These are phyloP conservation scores for Rubroboletus satanas DNA, from an alignment of 768 basidiomycete species.

Conservation along the genomic window DNA sequence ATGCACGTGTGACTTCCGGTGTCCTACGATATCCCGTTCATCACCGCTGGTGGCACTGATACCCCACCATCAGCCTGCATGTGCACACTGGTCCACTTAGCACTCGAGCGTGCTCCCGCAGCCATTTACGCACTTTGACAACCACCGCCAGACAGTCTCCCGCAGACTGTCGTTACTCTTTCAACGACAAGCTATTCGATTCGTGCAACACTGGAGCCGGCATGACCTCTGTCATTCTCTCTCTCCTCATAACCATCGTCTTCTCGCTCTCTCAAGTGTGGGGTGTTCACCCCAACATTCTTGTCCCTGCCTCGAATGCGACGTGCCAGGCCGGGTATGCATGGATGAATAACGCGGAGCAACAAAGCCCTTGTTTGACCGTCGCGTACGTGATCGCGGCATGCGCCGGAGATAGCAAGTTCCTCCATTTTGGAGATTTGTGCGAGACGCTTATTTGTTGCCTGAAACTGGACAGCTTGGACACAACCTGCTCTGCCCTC, in stretches of 20 bases:
- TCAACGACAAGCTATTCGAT: not conserved
- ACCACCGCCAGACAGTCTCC: not conserved
- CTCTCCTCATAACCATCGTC: not conserved
- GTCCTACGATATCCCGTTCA: no score
- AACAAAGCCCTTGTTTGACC: conserved; percentile 18
- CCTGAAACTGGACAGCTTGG: conserved; percentile 14
- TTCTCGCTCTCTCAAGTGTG: conserved; percentile 4
- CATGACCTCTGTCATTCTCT: conserved; percentile 2
- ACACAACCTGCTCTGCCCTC: conserved; percentile 23
- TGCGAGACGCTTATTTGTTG: not conserved
- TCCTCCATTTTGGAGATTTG: not conserved
- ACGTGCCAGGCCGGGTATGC: conserved; percentile 14
- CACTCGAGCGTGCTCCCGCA: not conserved
- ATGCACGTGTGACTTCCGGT: no score
- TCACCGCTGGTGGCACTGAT: not conserved
- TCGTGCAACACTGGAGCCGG: not conserved
- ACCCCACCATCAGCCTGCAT: not conserved
- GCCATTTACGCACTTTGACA: not conserved
- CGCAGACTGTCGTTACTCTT: not conserved
- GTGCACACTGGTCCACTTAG: not conserved
- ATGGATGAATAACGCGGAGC: conserved; percentile 27
- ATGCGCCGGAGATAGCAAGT: conserved; percentile 26
- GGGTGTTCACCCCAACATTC: conserved; percentile 8
- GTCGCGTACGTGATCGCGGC: conserved; percentile 32
- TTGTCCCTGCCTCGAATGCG: conserved; percentile 11